Conservation (phyloP, 208 protist genomes). For the Leishmania turanica region DNA sequence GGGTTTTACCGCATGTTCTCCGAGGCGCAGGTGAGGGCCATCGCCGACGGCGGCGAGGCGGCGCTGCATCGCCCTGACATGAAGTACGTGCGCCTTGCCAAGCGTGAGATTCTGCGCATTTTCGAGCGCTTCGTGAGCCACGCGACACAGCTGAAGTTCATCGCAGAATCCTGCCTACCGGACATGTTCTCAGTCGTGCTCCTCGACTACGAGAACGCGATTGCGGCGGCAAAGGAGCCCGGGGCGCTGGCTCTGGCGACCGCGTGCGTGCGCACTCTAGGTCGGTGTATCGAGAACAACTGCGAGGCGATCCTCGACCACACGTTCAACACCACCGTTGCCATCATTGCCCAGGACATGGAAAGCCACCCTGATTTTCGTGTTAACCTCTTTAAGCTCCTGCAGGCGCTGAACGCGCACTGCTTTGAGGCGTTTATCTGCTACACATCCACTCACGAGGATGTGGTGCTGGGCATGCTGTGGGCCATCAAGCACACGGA, state of each 20-base stretch:
- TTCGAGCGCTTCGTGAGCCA: conserved; percentile 95
- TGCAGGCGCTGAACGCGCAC: conserved; percentile 95
- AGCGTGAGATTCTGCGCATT: conserved; percentile 95
- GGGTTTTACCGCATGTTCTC: conserved; percentile 95
- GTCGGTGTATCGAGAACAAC: conserved; percentile 66
- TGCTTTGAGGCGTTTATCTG: conserved; percentile 92
- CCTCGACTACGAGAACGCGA: conserved; percentile 93
- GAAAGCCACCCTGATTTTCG: conserved; percentile 98
- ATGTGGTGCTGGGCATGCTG: conserved; percentile 95
- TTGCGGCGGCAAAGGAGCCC: conserved; percentile 91
- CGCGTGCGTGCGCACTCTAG: conserved; percentile 91
- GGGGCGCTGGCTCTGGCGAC: conserved; percentile 94
- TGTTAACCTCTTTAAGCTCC: conserved; percentile 97
- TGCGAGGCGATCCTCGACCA: conserved; percentile 95
- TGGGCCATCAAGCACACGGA: conserved; percentile 99
- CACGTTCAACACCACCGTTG: conserved; percentile 97
- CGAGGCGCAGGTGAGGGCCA: conserved; percentile 31
- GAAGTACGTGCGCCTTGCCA: conserved; percentile 92
- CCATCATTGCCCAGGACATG: conserved; percentile 97
- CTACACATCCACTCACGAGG: conserved; percentile 64
- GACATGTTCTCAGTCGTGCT: conserved; percentile 96
- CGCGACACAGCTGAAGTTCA: conserved; percentile 84
- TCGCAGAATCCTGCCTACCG: conserved; percentile 92
- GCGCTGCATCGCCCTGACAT: conserved; percentile 40
- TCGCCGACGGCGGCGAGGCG: conserved; percentile 35